Conservation (phyloP, 805 yeast species). For the Saturnispora diversa region DNA sequence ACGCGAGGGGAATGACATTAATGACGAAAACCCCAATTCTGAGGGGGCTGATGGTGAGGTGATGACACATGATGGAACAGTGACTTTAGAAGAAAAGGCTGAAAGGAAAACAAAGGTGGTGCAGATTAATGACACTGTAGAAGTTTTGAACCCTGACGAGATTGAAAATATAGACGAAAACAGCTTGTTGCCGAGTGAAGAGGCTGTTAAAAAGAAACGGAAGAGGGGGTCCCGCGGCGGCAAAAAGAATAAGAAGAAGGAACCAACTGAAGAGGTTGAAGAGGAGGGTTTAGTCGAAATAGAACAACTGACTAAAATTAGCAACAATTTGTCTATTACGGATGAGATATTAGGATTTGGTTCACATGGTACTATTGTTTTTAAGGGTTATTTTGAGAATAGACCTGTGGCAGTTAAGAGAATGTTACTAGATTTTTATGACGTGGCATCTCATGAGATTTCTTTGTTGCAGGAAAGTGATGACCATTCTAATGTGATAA, state of each 20-base stretch:
- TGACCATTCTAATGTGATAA: constrained; percentile 89
- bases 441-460: constrained; percentile 89
- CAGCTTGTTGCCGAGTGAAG: constrained; percentile 11
- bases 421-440: constrained; percentile 88
- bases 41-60: no score
- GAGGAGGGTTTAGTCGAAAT: constrained; percentile 1
- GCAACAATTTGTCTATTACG: constrained; percentile 49
- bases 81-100: background rate
- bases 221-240: constrained; percentile 88
- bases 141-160: constrained; percentile 4
- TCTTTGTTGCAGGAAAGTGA: constrained; percentile 85
- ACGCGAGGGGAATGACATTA: no score
- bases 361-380: constrained; percentile 93
- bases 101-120: constrained; percentile 1
- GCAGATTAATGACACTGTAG: constrained; percentile 10
- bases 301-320: constrained; percentile 16
- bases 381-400: constrained; percentile 79
- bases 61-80: no score
- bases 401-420: constrained; percentile 95
- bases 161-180: constrained; percentile 5
- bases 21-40: background rate
- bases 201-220: constrained; percentile 37
- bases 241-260: constrained; percentile 42
- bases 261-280: constrained; percentile 8
- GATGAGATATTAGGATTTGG: constrained; percentile 87